Evolutionary conservation across 2,329 filamentous ascomycete genomes (phyloP).

Genomic region (Aspergillus sp.): DNA sequence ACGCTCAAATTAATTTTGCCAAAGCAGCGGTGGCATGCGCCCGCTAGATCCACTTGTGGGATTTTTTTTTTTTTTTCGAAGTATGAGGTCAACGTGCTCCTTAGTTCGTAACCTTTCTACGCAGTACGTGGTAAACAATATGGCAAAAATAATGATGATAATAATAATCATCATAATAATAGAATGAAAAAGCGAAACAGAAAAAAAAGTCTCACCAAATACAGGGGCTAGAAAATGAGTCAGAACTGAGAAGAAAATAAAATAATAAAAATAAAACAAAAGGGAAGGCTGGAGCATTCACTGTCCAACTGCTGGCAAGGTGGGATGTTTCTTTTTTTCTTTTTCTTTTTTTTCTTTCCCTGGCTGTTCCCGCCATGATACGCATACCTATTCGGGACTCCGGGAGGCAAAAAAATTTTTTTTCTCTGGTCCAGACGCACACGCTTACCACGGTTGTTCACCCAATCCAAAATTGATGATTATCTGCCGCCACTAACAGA

Average conservation of each 20-base stretch:
- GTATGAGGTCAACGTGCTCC: conserved; percentile 13
- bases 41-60: conserved; percentile 17
- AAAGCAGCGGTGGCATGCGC: conserved; percentile 19
- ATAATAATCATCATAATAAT: background rate
- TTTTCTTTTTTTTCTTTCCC: background rate
- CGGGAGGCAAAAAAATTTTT: background rate
- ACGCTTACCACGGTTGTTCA: conserved; percentile 13
- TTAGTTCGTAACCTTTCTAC: background rate
- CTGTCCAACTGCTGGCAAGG: background rate
- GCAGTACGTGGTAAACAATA: conserved; percentile 1
- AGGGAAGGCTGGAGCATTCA: background rate
- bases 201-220: background rate
- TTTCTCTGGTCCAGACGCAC: background rate
- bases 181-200: background rate
- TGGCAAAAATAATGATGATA: background rate
- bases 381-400: conserved; percentile 3
- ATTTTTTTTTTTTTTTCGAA: conserved; percentile 8
- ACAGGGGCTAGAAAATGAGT: background rate
- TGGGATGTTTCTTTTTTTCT: background rate
- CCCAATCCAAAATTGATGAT: conserved; percentile 15
- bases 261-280: background rate
- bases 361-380: background rate
- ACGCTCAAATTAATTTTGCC: background rate
- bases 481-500: conserved; percentile 10
- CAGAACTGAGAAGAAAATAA: background rate